Percentiles rank a stretch among this genome's conserved stretches.
These are phyloP conservation scores for Pelargonium australe DNA, from an alignment of 441 rosid genomes.

Conservation along the genomic window DNA sequence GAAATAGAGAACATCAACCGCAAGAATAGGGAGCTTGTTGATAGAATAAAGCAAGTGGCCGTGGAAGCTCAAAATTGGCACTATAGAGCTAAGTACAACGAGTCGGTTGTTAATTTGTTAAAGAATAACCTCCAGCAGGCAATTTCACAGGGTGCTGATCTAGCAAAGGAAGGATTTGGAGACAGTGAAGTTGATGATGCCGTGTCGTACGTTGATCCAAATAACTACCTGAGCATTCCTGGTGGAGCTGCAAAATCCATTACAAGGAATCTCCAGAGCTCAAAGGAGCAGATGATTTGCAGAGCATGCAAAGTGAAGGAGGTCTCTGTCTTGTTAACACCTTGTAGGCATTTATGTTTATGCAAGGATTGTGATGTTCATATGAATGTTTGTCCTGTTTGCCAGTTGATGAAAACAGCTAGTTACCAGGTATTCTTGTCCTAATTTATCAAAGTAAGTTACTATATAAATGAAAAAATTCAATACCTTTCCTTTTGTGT, in stretches of 20 bases:
- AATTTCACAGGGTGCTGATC: conserved; percentile 57
- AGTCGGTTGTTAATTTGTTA: conserved; percentile 54
- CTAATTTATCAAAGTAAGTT: conserved; percentile 29
- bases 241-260: conserved; percentile 24
- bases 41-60: conserved; percentile 55
- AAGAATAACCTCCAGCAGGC: conserved; percentile 66
- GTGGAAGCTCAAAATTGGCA: conserved; percentile 74
- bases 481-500: no score
- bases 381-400: conserved; percentile 59
- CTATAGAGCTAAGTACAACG: conserved; percentile 61
- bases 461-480: conserved; percentile 11
- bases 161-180: conserved; percentile 74
- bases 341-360: conserved; percentile 78
- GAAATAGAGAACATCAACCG: conserved; percentile 64
- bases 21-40: conserved; percentile 60
- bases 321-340: conserved; percentile 59
- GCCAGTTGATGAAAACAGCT: conserved; percentile 55
- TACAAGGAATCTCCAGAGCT: conserved; percentile 21
- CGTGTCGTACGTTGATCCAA: conserved; percentile 47
- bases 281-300: conserved; percentile 45
- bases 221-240: conserved; percentile 32
- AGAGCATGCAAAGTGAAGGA: conserved; percentile 57
- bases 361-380: conserved; percentile 65
- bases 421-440: conserved; percentile 54
- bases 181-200: conserved; percentile 73